phyloP scores from a whole-genome alignment of 495 filamentous ascomycete genomes.

The Penicillium fimorum region DNA sequence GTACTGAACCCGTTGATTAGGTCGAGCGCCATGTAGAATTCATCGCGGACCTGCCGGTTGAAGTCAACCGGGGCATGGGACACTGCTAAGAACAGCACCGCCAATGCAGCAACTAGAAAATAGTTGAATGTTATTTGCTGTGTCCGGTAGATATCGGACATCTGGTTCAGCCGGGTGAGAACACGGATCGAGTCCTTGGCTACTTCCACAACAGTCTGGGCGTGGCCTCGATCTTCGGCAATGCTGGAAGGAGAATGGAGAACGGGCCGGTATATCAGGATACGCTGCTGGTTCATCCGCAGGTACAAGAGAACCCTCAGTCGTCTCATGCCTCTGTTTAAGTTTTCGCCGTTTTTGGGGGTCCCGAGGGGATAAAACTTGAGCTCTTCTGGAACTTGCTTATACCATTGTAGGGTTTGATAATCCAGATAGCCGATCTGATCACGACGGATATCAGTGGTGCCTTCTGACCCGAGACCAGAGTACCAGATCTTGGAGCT shows the following conservation, averaged over 20 bases:
- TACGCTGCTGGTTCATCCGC: conserved; percentile 79
- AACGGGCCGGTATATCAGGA: conserved; percentile 77
- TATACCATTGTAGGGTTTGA: conserved; percentile 77
- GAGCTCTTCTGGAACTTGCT: conserved; percentile 56
- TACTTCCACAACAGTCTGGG: conserved; percentile 69
- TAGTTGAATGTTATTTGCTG: conserved; percentile 85
- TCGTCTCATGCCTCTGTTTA: conserved; percentile 48
- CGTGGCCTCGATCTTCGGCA: conserved; percentile 63
- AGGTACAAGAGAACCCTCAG: conserved; percentile 59
- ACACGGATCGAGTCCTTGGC: conserved; percentile 79
- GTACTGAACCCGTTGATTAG: conserved; percentile 76
- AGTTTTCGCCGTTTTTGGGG: conserved; percentile 40
- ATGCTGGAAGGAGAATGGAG: conserved; percentile 76
- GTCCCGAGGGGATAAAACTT: conserved; percentile 58
- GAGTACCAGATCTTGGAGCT: conserved; percentile 77
- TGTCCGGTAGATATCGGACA: conserved; percentile 75
- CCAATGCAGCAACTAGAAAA: conserved; percentile 77
- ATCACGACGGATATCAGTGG: conserved; percentile 53
- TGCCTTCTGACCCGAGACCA: conserved; percentile 49
- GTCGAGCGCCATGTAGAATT: conserved; percentile 85
- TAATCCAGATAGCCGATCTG: conserved; percentile 76
- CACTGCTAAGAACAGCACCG: conserved; percentile 79
- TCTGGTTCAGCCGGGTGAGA: conserved; percentile 71
- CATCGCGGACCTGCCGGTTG: conserved; percentile 68
- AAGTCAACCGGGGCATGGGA: conserved; percentile 79